Evolutionary conservation across 2,329 filamentous ascomycete species (phyloP).

Genomic region (Aspergillus persii): DNA sequence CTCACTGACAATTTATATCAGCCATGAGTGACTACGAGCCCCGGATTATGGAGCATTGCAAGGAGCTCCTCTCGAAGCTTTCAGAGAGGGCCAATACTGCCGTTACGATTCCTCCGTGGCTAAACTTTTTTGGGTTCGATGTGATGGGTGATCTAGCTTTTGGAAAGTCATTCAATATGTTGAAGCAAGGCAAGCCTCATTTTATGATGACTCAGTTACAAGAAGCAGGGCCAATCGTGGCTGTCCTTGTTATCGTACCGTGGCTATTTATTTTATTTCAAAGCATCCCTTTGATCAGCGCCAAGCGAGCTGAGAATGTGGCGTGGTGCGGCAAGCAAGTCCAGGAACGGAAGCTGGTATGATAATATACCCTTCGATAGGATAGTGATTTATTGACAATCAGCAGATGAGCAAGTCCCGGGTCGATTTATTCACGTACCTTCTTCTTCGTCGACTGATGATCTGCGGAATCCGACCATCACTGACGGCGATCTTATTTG

Average conservation of each 20-base stretch:
- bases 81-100: background rate
- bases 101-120: background rate
- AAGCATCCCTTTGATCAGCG: background rate
- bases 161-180: slow-evolving; percentile 6
- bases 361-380: background rate
- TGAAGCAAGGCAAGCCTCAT: background rate
- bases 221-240: background rate
- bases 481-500: background rate
- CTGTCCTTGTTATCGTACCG: background rate
- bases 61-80: background rate
- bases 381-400: background rate
- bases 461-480: background rate
- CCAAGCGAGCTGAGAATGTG: background rate
- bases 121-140: slow-evolving; percentile 2
- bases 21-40: background rate
- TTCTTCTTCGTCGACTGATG: background rate
- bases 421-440: background rate
- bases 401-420: background rate
- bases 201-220: background rate
- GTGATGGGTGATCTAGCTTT: slow-evolving; percentile 7
- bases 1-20: background rate
- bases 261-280: background rate
- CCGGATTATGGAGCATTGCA: background rate
- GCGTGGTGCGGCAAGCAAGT: background rate
- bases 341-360: background rate